These are phyloP conservation scores for Monosporascus sp. DNA, from an alignment of 2,329 filamentous ascomycete species.

Conservation along the genomic window DNA sequence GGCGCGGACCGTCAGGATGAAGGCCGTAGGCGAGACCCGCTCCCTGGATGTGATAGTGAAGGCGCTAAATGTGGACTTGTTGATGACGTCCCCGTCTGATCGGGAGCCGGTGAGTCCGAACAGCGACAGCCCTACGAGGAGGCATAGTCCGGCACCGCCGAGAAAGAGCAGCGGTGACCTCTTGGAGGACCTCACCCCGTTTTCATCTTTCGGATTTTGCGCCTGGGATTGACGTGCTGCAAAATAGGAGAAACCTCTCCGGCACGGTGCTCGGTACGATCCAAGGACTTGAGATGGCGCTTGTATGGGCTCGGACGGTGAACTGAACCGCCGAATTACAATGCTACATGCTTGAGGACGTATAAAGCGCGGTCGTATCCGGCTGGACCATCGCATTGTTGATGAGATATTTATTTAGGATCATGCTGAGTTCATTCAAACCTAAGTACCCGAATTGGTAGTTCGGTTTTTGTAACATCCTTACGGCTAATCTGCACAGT, in stretches of 20 bases:
- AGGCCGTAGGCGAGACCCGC: conserved; percentile 59
- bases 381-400: not conserved
- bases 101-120: not conserved
- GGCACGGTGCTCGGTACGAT: not conserved
- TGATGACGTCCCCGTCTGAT: conserved; percentile 33
- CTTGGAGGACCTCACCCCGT: no score
- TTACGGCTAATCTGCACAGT: not conserved
- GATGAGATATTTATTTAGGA: not conserved
- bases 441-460: no score
- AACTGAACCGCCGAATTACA: not conserved
- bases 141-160: conserved; percentile 3
- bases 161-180: conserved; percentile 1
- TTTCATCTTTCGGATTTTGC: no score
- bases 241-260: not conserved
- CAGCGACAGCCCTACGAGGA: not conserved
- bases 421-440: not conserved
- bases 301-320: no score
- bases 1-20: conserved; percentile 59
- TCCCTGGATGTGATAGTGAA: conserved; percentile 61
- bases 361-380: not conserved
- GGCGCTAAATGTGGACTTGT: conserved; percentile 56
- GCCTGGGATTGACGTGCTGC: not conserved
- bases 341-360: not conserved
- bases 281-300: no score
- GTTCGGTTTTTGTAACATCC: no score